Base-by-base conservation (phyloP, 2,329 filamentous ascomycete species). In the Alternaria arborescens region DNA sequence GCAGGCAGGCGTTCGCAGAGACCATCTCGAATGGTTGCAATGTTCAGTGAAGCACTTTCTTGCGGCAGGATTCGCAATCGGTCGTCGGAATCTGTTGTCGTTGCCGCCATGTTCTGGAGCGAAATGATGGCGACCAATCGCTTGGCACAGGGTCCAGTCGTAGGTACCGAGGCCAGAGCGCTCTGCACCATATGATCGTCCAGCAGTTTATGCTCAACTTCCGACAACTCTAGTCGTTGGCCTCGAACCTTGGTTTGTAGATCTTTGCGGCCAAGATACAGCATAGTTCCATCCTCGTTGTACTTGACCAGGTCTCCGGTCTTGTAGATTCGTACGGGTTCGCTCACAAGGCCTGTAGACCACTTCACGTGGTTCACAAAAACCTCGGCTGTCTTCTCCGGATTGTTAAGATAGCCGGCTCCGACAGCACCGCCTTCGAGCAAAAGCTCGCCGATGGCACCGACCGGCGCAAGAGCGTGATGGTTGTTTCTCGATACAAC, bases 201-300 rank as follows among this genome's bases (percentile, higher is more conserved):
- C 41, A 73, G 69, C 42, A 81, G 78, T 54, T 82, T 79, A 59
- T 81, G 77, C 66, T 83, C 81, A 26, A 83, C 79, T 59, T 83
- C 81, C 16, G 77, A 79, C 3, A 83, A 65, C 57, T 83, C 81
- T 28, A 83, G 74, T 1, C 81, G 75, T 53, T 81, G 78, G 3
- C 81, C 81, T 12, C 80, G 79, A 30, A 83, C 75, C 52, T 78
- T 78, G 11, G 74, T 73, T 48, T 77, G 72, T n/a, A 60, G 63
- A 55, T 77, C 74, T 32, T 75, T 77, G 18, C 74, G 69, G 20
- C 74, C 72, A 26, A 76, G 66, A 57, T 75, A 77, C 47, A 72
- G 48, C 57, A 78, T 66, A 12, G 70, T 73, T 12, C 75, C 78
- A 57, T 80, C 75, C 8, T 72, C 67, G 16, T 73, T 74, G 55